Evolutionary conservation across 2,329 filamentous ascomycete genomes (phyloP), one percentile per base, ranked within the genome.

Genomic region (Paecilomyces dactylethromorphus): DNA sequence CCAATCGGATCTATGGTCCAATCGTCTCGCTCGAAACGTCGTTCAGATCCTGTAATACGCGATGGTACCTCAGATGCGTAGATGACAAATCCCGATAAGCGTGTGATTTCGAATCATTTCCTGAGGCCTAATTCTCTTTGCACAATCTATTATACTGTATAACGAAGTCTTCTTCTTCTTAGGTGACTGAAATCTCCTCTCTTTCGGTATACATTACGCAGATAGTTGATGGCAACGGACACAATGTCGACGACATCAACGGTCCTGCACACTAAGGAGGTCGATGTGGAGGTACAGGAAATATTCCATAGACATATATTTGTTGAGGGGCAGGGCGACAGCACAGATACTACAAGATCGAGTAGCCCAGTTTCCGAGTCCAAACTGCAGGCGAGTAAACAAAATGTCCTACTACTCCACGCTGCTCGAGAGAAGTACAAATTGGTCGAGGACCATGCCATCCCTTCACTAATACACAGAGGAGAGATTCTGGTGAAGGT

Each of bases 401-500:
- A 85, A 59, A 75, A 75, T 6, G 81, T 79, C 0, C 66, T 85
- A 5, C 65, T 85, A 18, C 68, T 85, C 2, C 78, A 83, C 63
- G 81, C 73, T 0, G 70, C 78, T 31, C 77, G 77, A 32, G 77
- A 84, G 62, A 77, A 76, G 55, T 86, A 86, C 61, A 67, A 76
- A 21, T 64, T 83, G 49, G 74, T 77, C 0, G 62, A 66, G 1
- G 72, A 77, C 5, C 76, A 84, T 65, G 68, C 72, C 1, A 70
- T 85, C 5, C 84, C 84, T 12, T 70, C 66, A 1, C 64, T 79
- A n/a, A 56, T 71, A 18, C 66, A 75, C 31, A 71, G 77, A 55
- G 74, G 75, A 51, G 85, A 90, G 65, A 72, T 90, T 4, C 74
- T 90, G 4, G 81, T 90, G n/a, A 82, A 82, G 67, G 82, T 74